Percentiles rank a stretch among this genome's conserved stretches.
Evolutionary conservation across 352 stramenopile genomes (phyloP).

Genomic region (Paralagenidium karlingii): DNA sequence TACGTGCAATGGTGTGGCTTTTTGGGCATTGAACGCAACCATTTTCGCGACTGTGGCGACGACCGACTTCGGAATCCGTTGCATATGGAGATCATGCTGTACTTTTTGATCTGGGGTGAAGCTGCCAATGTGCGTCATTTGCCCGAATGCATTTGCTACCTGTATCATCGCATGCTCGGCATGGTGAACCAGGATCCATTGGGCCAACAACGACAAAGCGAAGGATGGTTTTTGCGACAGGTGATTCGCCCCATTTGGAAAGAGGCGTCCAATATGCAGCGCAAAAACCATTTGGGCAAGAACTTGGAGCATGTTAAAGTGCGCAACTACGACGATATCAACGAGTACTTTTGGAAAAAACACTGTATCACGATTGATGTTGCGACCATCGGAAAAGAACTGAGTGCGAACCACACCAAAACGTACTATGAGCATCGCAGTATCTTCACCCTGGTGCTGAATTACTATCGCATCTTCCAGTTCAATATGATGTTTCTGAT

Average conservation of each 20-base stretch:
- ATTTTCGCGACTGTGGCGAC: conserved; percentile 21
- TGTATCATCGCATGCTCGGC: conserved; percentile 87
- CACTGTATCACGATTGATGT: conserved; percentile 47
- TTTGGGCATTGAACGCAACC: conserved; percentile 51
- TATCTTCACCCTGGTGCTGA: conserved; percentile 52
- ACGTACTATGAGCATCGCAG: conserved; percentile 72
- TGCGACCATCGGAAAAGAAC: conserved; percentile 22
- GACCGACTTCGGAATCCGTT: conserved; percentile 15
- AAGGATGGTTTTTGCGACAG: conserved; percentile 45
- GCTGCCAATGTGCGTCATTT: conserved; percentile 94
- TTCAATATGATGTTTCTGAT: conserved; percentile 73
- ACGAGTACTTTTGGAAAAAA: conserved; percentile 71
- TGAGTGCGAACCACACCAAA: conserved; percentile 51
- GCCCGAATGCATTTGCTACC: conserved; percentile 94
- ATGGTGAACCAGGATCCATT: conserved; percentile 32
- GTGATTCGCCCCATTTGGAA: conserved; percentile 56
- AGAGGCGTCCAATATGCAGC: conserved; percentile 65
- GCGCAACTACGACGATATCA: conserved; percentile 74
- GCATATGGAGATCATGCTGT: conserved; percentile 91
- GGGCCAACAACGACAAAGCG: conserved; percentile 18
- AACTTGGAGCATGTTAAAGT: conserved; percentile 61
- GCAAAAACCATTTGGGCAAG: conserved; percentile 38
- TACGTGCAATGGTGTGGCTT: conserved; percentile 72
- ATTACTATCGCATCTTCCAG: conserved; percentile 77
- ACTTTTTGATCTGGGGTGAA: conserved; percentile 96